A percentile compares a stretch with the other conserved stretches of the same genome.
Evolutionary conservation across 306 rosid genomes (phyloP).

Genomic region (Medicago arabica): DNA sequence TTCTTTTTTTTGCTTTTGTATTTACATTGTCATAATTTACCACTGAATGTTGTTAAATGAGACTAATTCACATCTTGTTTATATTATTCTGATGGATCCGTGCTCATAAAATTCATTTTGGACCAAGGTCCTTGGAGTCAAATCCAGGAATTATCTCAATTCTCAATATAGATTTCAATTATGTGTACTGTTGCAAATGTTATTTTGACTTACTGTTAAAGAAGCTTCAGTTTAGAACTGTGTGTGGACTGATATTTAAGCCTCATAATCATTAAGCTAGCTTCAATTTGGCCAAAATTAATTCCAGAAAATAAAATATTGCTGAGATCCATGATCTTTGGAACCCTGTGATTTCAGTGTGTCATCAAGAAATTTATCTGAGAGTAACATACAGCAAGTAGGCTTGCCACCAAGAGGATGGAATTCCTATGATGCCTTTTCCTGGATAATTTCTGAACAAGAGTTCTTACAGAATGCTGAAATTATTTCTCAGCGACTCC

Average conservation of each 20-base stretch:
- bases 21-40: not conserved
- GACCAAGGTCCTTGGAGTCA: not conserved
- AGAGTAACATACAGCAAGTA: constrained; percentile 48
- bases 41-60: not conserved
- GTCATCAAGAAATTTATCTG: constrained; percentile 47
- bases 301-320: constrained; percentile 23
- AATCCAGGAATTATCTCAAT: too few relatives aligned
- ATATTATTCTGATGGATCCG: not conserved
- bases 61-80: not conserved
- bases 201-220: too few relatives aligned
- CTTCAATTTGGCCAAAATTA: not conserved
- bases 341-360: constrained; percentile 56
- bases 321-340: constrained; percentile 12
- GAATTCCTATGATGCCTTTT: constrained; percentile 97
- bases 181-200: too few relatives aligned
- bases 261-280: not conserved
- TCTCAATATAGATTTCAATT: too few relatives aligned
- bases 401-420: constrained; percentile 92
- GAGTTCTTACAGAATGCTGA: constrained; percentile 73
- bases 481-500: constrained; percentile 59
- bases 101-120: not conserved
- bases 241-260: not conserved
- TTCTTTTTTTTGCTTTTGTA: not conserved
- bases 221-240: too few relatives aligned
- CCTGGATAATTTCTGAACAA: constrained; percentile 84